Evolutionary conservation across 106 monocot genomes (phyloP).

Genomic region (Acorus calamus): DNA sequence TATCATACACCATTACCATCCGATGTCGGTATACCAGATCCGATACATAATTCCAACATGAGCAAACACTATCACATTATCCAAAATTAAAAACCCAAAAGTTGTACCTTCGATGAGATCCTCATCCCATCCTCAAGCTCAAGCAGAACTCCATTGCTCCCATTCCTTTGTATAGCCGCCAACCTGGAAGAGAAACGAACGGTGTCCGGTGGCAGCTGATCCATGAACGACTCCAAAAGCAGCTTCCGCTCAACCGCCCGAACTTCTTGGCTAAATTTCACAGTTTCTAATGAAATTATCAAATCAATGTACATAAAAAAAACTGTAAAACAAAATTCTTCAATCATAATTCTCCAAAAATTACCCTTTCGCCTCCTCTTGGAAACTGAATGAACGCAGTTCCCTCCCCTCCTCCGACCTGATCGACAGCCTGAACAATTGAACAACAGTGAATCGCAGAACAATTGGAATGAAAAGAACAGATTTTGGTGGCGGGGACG

Average conservation of each 20-base stretch:
- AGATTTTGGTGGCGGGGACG: neutral
- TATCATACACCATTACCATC: too few relatives aligned
- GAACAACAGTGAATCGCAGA: neutral
- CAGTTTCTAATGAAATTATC: too few relatives aligned
- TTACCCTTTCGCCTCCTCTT: slow-evolving; percentile 37
- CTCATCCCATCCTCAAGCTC: slow-evolving; percentile 63
- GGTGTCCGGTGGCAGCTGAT: slow-evolving; percentile 38
- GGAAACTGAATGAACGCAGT: slow-evolving; percentile 63
- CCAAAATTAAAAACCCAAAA: neutral
- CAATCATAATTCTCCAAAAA: slow-evolving; percentile 2
- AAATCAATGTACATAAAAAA: too few relatives aligned
- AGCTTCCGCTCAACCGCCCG: slow-evolving; percentile 74
- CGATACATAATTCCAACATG: too few relatives aligned
- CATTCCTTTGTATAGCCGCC: slow-evolving; percentile 27
- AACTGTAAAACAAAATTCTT: too few relatives aligned
- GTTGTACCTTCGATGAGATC: slow-evolving; percentile 53
- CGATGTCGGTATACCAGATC: too few relatives aligned
- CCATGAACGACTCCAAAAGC: slow-evolving; percentile 68
- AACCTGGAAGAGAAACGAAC: slow-evolving; percentile 62
- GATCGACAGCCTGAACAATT: slow-evolving; percentile 58
- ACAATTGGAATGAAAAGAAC: neutral
- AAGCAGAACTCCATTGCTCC: slow-evolving; percentile 32
- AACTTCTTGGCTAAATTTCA: slow-evolving; percentile 51
- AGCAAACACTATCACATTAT: neutral
- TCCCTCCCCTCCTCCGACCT: slow-evolving; percentile 58